Percentiles rank a stretch among this genome's conserved stretches.
These are phyloP conservation scores for Penicillium glabrum DNA, from an alignment of 2,329 filamentous ascomycete genomes.

Conservation along the genomic window DNA sequence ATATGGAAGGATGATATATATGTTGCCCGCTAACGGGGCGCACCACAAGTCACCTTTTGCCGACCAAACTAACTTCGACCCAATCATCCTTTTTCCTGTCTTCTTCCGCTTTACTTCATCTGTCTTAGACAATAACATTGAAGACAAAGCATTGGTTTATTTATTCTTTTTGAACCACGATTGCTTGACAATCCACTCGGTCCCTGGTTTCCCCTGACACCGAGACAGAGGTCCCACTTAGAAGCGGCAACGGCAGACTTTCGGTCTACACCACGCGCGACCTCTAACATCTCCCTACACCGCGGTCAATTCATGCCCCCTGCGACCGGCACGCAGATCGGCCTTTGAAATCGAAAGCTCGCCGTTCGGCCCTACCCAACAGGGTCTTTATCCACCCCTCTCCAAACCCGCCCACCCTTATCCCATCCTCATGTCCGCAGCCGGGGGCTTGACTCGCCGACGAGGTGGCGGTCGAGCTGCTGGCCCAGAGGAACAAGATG, in stretches of 20 bases:
- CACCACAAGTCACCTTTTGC: slow-evolving; percentile 11
- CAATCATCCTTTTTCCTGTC: slow-evolving; percentile 6
- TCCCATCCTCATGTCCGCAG: slow-evolving; percentile 57
- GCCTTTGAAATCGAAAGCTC: slow-evolving; percentile 8
- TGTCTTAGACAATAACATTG: neutral
- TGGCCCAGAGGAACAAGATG: slow-evolving; percentile 61
- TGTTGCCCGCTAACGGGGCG: slow-evolving; percentile 6
- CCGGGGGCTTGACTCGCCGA: slow-evolving; percentile 71
- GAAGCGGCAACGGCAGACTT: slow-evolving; percentile 19
- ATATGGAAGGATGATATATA: neutral
- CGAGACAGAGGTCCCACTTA: slow-evolving; percentile 24
- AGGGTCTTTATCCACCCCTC: slow-evolving; percentile 9
- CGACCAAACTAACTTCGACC: slow-evolving; percentile 13
- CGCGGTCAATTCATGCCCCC: slow-evolving; percentile 24
- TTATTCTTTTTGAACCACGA: neutral
- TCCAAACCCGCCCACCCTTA: slow-evolving; percentile 14
- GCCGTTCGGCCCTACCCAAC: slow-evolving; percentile 5
- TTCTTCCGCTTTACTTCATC: slow-evolving; percentile 1
- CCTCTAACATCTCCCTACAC: slow-evolving; percentile 19
- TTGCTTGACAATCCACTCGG: slow-evolving; percentile 15
- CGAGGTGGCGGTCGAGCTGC: slow-evolving; percentile 62
- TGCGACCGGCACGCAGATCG: slow-evolving; percentile 23
- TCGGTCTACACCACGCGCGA: slow-evolving; percentile 21
- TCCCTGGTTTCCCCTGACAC: slow-evolving; percentile 27
- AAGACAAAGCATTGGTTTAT: neutral